Conservation (phyloP, 192 early-diverging fungal genomes). For the Geranomyces variabilis region DNA sequence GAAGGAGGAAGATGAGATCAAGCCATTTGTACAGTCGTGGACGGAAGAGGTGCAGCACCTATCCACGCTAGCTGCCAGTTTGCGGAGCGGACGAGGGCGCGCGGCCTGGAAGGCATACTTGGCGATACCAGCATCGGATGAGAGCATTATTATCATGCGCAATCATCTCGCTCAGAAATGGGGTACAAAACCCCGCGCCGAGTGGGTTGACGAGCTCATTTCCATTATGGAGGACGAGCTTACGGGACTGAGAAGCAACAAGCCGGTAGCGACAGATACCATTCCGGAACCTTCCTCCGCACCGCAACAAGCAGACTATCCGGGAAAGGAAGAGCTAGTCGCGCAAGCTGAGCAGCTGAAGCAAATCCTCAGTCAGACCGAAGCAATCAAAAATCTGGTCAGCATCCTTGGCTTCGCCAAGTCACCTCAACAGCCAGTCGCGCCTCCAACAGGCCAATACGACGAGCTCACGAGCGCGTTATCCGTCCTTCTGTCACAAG, state of each 20-base stretch:
- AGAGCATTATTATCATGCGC: neutral
- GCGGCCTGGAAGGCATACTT: neutral
- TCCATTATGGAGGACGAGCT: neutral
- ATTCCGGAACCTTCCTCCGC: neutral
- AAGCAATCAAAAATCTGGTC: neutral
- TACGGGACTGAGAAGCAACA: neutral
- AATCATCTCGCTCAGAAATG: neutral
- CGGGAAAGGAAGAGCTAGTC: no score
- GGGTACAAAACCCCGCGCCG: neutral
- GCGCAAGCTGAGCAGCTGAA: neutral
- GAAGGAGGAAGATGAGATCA: neutral
- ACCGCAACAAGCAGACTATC: no score
- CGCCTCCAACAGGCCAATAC: neutral
- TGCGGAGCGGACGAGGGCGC: neutral
- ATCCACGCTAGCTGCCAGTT: neutral
- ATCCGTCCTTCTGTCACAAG: neutral
- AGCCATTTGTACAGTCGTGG: neutral
- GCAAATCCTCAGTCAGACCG: neutral
- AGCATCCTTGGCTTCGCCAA: neutral
- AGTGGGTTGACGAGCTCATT: slow-evolving; percentile 6
- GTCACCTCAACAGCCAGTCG: neutral
- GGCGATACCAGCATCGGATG: neutral
- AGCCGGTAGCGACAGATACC: neutral
- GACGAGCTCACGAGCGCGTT: neutral
- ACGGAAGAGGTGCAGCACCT: slow-evolving; percentile 1